Percentiles rank a stretch among this genome's conserved stretches.
Evolutionary conservation across 345 rosid species (phyloP).

Genomic region (Hevea brasiliensis): DNA sequence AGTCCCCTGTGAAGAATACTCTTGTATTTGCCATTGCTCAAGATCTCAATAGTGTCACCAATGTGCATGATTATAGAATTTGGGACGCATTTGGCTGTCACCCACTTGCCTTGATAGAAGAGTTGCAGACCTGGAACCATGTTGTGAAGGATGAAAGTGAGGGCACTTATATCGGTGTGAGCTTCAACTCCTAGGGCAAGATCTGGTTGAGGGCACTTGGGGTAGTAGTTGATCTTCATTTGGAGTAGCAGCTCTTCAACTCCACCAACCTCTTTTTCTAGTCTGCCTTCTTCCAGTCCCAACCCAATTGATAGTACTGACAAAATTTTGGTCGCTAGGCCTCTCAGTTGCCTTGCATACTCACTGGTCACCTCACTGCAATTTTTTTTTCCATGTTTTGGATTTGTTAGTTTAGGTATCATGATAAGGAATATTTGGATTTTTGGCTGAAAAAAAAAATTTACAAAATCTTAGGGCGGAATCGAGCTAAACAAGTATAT

Average conservation of each 20-base stretch:
- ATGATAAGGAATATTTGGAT: too few relatives aligned
- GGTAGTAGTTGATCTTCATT: slow-evolving; percentile 92
- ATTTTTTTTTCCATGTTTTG: not conserved
- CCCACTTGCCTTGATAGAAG: slow-evolving; percentile 76
- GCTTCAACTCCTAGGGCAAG: slow-evolving; percentile 98
- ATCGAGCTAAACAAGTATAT: too few relatives aligned
- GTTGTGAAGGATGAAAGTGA: slow-evolving; percentile 96
- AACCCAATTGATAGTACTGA: slow-evolving; percentile 64
- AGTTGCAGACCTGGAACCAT: slow-evolving; percentile 97
- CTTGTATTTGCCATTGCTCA: slow-evolving; percentile 89
- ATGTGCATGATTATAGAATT: slow-evolving; percentile 91
- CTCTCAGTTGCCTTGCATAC: slow-evolving; percentile 75
- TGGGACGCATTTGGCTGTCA: slow-evolving; percentile 89
- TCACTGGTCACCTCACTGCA: slow-evolving; percentile 73
- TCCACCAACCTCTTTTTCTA: slow-evolving; percentile 91
- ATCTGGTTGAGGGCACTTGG: slow-evolving; percentile 94
- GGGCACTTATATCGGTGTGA: slow-evolving; percentile 87
- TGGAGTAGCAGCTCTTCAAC: slow-evolving; percentile 80
- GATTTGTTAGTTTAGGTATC: too few relatives aligned
- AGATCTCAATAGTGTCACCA: slow-evolving; percentile 89
- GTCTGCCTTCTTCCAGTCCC: slow-evolving; percentile 79
- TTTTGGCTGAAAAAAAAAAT: too few relatives aligned
- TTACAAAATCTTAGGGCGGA: too few relatives aligned
- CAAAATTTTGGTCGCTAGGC: slow-evolving; percentile 59
- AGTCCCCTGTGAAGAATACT: slow-evolving; percentile 91